Conservation (phyloP, 352 stramenopile genomes). For the Globisporangium okanoganense region DNA sequence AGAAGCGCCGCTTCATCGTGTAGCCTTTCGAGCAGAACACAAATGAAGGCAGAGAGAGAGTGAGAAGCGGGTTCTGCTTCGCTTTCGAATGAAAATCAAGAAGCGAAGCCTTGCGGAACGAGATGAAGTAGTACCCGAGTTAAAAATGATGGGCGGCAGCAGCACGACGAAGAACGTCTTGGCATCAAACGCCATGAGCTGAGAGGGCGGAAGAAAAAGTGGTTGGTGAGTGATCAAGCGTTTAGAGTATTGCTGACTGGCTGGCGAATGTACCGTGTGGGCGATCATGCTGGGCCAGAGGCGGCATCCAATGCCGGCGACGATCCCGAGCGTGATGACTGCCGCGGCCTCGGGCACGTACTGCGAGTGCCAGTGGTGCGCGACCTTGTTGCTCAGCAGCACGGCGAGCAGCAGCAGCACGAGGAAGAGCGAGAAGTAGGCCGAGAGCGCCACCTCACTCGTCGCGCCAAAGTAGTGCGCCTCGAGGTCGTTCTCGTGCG, state of each 20-base stretch:
- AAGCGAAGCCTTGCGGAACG: not conserved
- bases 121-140: conserved; percentile 47
- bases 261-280: conserved; percentile 16
- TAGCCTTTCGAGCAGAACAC: conserved; percentile 34
- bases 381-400: conserved; percentile 71
- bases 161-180: conserved; percentile 92
- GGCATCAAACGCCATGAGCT: conserved; percentile 84
- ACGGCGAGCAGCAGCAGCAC: conserved; percentile 67
- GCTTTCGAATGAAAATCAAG: not conserved
- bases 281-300: conserved; percentile 55
- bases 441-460: conserved; percentile 60
- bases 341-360: conserved; percentile 58
- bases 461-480: conserved; percentile 18
- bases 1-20: conserved; percentile 89
- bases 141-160: conserved; percentile 94
- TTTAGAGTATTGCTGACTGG: not conserved
- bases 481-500: conserved; percentile 26
- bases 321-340: conserved; percentile 52
- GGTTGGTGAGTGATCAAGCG: not conserved
- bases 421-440: conserved; percentile 71
- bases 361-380: conserved; percentile 69
- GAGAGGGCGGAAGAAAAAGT: conserved; percentile 13
- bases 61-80: not conserved
- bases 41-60: not conserved
- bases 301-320: conserved; percentile 47